Percentiles rank a stretch among this genome's conserved stretches.
These are phyloP conservation scores for Moelleriella libera DNA, from an alignment of 2,329 filamentous ascomycete genomes.

Conservation along the genomic window DNA sequence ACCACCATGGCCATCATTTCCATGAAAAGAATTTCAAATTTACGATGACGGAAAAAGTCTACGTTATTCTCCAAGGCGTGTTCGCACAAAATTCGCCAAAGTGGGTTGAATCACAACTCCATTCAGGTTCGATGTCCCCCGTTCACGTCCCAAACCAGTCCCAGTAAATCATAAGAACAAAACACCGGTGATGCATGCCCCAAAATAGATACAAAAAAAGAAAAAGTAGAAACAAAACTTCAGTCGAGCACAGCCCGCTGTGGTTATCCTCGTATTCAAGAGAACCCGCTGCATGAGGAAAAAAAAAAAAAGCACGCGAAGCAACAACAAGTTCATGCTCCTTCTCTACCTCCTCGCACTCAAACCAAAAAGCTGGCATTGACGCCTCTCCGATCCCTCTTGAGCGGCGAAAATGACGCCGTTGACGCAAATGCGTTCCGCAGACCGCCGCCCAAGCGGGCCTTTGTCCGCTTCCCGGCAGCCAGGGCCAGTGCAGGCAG, in stretches of 20 bases:
- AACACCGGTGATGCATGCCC: background rate
- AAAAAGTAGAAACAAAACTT: background rate
- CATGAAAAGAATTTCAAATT: no score
- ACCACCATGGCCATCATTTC: no score
- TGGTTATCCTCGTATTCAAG: no score
- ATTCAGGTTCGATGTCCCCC: no score
- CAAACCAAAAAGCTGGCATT: slow-evolving; percentile 45
- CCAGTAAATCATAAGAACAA: background rate
- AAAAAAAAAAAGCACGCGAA: no score
- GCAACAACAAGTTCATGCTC: no score
- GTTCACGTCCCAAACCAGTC: no score
- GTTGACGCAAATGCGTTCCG: slow-evolving; percentile 35
- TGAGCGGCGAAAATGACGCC: slow-evolving; percentile 54
- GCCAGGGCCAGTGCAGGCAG: background rate
- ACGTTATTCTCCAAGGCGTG: no score
- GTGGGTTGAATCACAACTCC: no score
- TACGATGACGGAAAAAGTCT: no score
- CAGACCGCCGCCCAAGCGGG: slow-evolving; percentile 12
- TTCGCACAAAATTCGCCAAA: no score
- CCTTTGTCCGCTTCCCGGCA: slow-evolving; percentile 3
- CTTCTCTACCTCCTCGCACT: background rate
- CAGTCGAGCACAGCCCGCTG: background rate
- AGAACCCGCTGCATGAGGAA: no score
- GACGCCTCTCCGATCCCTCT: slow-evolving; percentile 51
- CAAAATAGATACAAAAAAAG: background rate